phyloP scores from a whole-genome alignment of 2,329 filamentous ascomycete species.

The Aspergillus fischeri region DNA sequence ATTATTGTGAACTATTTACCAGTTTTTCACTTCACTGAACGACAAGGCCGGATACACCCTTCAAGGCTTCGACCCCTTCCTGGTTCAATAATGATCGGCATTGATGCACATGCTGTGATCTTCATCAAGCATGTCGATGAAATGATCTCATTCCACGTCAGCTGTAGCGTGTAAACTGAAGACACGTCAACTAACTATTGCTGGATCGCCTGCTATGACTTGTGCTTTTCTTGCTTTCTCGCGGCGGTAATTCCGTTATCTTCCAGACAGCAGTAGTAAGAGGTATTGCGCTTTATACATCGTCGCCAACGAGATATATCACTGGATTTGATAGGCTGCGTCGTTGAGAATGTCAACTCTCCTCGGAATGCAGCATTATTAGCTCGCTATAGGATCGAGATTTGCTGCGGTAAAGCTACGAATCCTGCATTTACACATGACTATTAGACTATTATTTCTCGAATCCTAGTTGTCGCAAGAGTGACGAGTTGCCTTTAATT shows the following conservation, averaged over 20 bases:
- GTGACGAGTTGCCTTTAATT: background rate
- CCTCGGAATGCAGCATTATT: background rate
- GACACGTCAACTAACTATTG: background rate
- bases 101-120: background rate
- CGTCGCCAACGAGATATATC: background rate
- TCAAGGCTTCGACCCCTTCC: background rate
- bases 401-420: background rate
- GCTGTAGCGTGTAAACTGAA: background rate
- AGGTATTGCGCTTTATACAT: too few species aligned
- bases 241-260: background rate
- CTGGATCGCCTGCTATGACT: background rate
- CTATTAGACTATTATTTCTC: background rate
- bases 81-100: background rate
- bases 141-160: background rate
- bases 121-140: background rate
- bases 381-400: background rate
- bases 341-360: background rate
- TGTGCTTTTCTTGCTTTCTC: background rate
- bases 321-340: background rate
- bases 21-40: background rate
- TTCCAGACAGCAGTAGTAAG: background rate
- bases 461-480: background rate
- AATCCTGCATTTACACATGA: background rate
- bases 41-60: too few species aligned
- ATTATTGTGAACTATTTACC: too few species aligned